Base-by-base conservation (phyloP, 306 rosid genomes). In the Aeschynomene evenia region DNA sequence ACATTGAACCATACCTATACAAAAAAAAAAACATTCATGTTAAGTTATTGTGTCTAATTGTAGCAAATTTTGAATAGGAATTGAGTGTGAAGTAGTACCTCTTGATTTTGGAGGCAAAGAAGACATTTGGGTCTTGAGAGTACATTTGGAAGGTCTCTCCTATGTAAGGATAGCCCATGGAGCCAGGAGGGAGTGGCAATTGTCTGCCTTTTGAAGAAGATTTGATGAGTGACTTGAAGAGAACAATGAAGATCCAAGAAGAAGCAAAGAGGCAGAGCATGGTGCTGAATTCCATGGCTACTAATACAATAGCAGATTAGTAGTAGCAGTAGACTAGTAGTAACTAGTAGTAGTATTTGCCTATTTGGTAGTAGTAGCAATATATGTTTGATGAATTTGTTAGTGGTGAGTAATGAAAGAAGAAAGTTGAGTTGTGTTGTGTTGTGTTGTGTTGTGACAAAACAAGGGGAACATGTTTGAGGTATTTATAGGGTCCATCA, bases 131-230 rank as follows among this genome's bases (percentile, higher is more conserved):
- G 80, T 93, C 84, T 81, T 93, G 89, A 63, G 98, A 91, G 85
- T 94, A 94, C 80, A 94, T 87, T 68, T 94, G 99, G 60, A 94
- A 84, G 73, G 97, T 94, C 65, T 91, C 99, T n/a, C 99, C 99
- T 9, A 94, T 61, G 67, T 88, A 94, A 53, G 99, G 96, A 86
- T 84, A 94, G 1, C 99, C 97, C 84, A 91, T 68, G 67, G 95
- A 71, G 0, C 99, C 99, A 0, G 99, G 99, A 4, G 99, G 99
- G 48, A 94, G 94, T 8, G 94, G 89, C 43, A 88, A 63, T 36
- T 65, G 52, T 12, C 23, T 70, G 29, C 51, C 52, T 33, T 37
- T 59, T 33, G 42, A 59, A 11, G 82, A 42, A n/a, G 82, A 52
- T n/a, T 79, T 81, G 77, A 75, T 11, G 69, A 85, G 24, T 46